Conservation (phyloP, 23 red algal genomes). For the Gracilaria caudata region DNA sequence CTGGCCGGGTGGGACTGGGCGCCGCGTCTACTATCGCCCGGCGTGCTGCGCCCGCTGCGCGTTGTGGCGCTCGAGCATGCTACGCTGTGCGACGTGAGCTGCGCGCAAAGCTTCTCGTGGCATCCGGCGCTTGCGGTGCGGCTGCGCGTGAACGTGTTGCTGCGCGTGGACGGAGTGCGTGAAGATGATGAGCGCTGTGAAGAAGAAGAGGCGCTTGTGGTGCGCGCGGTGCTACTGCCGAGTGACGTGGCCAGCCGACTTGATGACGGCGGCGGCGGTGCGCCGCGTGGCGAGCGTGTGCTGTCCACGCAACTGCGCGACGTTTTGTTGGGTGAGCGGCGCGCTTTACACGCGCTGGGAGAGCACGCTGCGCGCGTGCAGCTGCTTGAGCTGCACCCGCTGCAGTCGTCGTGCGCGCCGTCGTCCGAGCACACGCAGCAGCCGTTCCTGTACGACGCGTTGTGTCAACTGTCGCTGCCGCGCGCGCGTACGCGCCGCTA, state of each 20-base stretch:
- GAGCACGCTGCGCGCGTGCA: neutral
- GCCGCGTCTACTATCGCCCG: slow-evolving; percentile 10
- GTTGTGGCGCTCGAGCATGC: neutral
- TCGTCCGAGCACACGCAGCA: neutral
- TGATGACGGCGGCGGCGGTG: neutral
- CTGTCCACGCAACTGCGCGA: neutral
- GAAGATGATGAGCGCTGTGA: neutral
- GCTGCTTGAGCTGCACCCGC: neutral
- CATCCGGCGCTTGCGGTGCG: neutral
- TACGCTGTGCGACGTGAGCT: neutral
- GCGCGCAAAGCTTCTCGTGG: neutral
- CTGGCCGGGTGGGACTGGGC: slow-evolving; percentile 49
- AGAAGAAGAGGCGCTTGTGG: neutral
- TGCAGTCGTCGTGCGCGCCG: neutral
- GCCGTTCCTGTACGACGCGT: neutral
- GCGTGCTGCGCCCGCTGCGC: neutral
- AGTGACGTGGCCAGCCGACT: neutral
- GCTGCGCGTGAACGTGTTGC: neutral
- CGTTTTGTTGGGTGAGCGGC: neutral
- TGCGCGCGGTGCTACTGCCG: slow-evolving; percentile 5
- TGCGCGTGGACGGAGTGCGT: too few relatives aligned
- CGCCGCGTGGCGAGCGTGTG: neutral
- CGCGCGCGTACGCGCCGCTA: neutral
- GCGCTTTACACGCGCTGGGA: neutral
- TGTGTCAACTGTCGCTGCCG: neutral